Evolutionary conservation across 2,329 filamentous ascomycete species (phyloP), one percentile per base, ranked within the genome.

Genomic region (Akanthomyces dipterigenus): DNA sequence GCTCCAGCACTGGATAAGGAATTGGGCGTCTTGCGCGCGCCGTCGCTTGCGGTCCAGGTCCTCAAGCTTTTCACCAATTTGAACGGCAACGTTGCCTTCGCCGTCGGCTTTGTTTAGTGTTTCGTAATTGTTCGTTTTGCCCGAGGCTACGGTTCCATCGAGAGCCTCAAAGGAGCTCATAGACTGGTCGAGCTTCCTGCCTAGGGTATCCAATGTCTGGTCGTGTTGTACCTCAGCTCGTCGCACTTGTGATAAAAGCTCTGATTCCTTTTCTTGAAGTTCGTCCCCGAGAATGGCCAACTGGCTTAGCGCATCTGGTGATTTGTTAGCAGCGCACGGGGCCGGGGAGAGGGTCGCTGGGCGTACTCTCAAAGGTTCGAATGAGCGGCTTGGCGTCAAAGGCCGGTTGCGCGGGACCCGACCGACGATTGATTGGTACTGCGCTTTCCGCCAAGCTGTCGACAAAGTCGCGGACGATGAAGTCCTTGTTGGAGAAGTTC

Each of bases 331-430:
- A 57, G 57, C 48, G 65, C 51, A 16, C 38, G 22, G 18, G 38
- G 22, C 2, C 14, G 16, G 20, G 20, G 28, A 3, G 8, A 31
- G 16, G 31, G 22, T 20, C n/a, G 20, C 22, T 14, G 5, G 14
- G 38, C 53, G 5, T 77, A 87, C 84, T 86, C 71, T 99, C 95
- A 73, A 99, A 99, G 1, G 91, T 93, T 63, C 95, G 88, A 69
- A 99, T 99, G 68, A 99, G 80, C 36, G 95, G 96, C 76, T 99
- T 99, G 0, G 95, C 92, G 70, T 99, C 95, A 77, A 99, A 99
- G 5, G 81, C 77, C 64, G 82, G 81, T 71, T 79, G 81, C 64
- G 78, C 80, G 65, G 84, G 82, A 8, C 84, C 87, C 16, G 93
- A 97, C 63, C 90, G 88, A 59, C 95, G 90, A 70, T 88, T 90